phyloP scores from a whole-genome alignment of 768 basidiomycete genomes.

The Termitomyces eurrhizus region DNA sequence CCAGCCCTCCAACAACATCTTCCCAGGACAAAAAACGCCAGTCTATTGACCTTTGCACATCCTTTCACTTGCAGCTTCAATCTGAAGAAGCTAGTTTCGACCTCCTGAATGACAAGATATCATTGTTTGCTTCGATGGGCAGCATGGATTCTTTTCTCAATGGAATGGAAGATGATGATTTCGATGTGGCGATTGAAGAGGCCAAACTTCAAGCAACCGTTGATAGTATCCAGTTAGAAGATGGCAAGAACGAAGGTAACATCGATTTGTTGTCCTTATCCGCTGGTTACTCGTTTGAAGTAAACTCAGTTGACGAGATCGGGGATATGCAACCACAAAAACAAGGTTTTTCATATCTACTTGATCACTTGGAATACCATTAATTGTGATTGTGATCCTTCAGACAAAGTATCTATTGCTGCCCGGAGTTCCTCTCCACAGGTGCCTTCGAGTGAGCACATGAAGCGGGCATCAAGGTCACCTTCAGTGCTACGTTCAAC shows the following conservation, averaged over 20 bases:
- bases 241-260: conserved; percentile 3
- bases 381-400: neutral
- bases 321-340: neutral
- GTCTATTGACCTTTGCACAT: conserved; percentile 43
- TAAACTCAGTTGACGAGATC: neutral
- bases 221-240: conserved; percentile 10
- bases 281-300: neutral
- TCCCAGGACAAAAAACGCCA: conserved; percentile 28
- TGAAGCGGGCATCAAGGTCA: neutral
- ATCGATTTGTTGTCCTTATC: neutral
- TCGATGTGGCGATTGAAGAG: conserved; percentile 28
- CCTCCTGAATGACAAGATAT: conserved; percentile 48
- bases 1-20: conserved; percentile 18
- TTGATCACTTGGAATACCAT: neutral
- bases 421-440: neutral
- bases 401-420: neutral
- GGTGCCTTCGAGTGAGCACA: neutral
- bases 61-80: conserved; percentile 44
- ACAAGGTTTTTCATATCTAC: neutral
- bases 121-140: conserved; percentile 34
- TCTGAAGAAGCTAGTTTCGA: conserved; percentile 47
- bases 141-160: conserved; percentile 31
- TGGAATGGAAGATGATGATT: conserved; percentile 36
- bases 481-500: conserved; percentile 1
- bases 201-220: conserved; percentile 20